Evolutionary conservation across 2,329 filamentous ascomycete genomes (phyloP), one percentile per base, ranked within the genome.

Genomic region (Kalmusia sp.): DNA sequence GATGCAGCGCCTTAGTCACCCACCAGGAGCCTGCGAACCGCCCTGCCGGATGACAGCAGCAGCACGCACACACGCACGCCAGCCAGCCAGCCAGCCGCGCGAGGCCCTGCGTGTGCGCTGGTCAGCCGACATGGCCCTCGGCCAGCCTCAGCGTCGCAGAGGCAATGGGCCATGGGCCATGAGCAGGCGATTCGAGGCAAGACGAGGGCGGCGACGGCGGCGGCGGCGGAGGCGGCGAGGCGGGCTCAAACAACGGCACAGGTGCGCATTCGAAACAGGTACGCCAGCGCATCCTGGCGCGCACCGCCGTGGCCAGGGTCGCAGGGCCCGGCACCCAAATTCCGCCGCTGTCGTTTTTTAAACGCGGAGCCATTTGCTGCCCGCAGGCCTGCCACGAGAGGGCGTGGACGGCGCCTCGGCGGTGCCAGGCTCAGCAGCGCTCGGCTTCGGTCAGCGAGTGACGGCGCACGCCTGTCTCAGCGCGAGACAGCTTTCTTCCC

Each of bases 321-420:
- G 45, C 61, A 61, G 55, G 58, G 55, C 57, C 63, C 67, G 65
- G 67, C 64, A 66, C 58, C 64, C 64, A 64, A 60, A 55, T 61
- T 64, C 64, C 64, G 64, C 61, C 51, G 54, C 57, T 52, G 59
- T 62, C 59, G 62, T 65, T 67, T 65, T 69, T 61, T 65, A 67
- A 64, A 69, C 68, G 66, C 64, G 63, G 49, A 61, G 59, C 60
- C 54, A 68, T 70, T 68, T 65, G 67, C 60, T 66, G 54, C 43
- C 34, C 49, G 58, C 56, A 55, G 25, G 49, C 49, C 63, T 65
- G 64, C 65, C 67, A 68, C 64, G 63, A 62, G 64, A 56, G 57
- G 60, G 38, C 57, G 57, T 63, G 58, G 57, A 61, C 48, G 21
- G 40, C 27, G 27, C 40, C 57, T 61, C 61, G 63, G 64, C 51